A percentile compares a stretch with the other conserved stretches of the same genome.
Evolutionary conservation across 2,329 filamentous ascomycete species (phyloP).

Genomic region (Arthrobotrys musiformis): DNA sequence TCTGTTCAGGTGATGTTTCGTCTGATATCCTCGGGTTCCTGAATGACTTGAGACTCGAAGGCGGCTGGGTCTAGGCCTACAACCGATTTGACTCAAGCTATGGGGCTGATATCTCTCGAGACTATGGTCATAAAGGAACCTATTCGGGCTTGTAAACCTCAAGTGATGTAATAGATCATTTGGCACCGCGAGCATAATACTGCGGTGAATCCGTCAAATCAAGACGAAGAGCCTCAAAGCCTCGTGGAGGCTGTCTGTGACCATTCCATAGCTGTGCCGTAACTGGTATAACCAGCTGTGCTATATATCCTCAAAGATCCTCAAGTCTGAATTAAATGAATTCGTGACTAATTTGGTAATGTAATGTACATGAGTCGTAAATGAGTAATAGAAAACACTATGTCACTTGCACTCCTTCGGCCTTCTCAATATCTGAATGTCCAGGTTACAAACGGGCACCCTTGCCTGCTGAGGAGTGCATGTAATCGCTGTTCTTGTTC

Average conservation of each 20-base stretch:
- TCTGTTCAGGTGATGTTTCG: slow-evolving; percentile 13
- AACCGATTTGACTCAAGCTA: not conserved
- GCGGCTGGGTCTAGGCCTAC: not conserved
- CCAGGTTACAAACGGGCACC: not conserved
- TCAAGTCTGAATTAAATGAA: slow-evolving; percentile 7
- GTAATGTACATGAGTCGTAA: slow-evolving; percentile 34
- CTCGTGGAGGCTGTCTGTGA: slow-evolving; percentile 19
- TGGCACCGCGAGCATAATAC: not conserved
- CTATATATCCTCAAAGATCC: not conserved
- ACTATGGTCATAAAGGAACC: not conserved
- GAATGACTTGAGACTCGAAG: slow-evolving; percentile 10
- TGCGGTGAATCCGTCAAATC: not conserved
- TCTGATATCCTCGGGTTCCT: slow-evolving; percentile 30
- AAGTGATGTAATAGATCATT: slow-evolving; percentile 46
- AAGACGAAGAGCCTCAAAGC: not conserved
- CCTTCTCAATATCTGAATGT: not conserved
- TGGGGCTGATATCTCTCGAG: slow-evolving; percentile 1
- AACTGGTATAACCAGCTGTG: not conserved
- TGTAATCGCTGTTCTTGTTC: slow-evolving; percentile 66
- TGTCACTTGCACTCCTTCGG: not conserved
- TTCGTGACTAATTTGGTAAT: slow-evolving; percentile 17
- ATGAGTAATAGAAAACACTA: not conserved
- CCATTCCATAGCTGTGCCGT: not conserved
- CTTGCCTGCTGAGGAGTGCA: slow-evolving; percentile 43
- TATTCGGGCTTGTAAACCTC: not conserved